Conservation (phyloP, 2,329 filamentous ascomycete species). For the Aspergillus sp. region DNA sequence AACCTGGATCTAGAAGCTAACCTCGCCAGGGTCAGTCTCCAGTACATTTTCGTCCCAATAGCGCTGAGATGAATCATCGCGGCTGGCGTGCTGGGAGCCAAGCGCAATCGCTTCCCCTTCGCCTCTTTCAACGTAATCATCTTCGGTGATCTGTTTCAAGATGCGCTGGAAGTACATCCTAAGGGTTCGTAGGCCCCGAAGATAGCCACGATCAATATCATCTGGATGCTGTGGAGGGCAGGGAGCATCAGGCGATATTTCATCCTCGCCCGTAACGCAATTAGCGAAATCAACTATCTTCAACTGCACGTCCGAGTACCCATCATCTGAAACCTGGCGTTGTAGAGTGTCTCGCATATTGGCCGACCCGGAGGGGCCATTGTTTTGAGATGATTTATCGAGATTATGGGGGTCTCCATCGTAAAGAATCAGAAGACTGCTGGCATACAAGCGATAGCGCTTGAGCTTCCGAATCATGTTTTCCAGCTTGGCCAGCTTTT, state of each 20-base stretch:
- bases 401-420: constrained; percentile 65
- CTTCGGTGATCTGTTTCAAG: constrained; percentile 68
- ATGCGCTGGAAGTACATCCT: constrained; percentile 85
- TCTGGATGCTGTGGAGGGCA: constrained; percentile 82
- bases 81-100: constrained; percentile 35
- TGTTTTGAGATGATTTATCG: constrained; percentile 23
- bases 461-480: constrained; percentile 76
- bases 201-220: constrained; percentile 83
- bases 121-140: constrained; percentile 48
- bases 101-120: constrained; percentile 46
- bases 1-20: constrained; percentile 40
- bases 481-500: constrained; percentile 81
- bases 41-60: constrained; percentile 47
- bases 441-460: constrained; percentile 93
- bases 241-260: constrained; percentile 55
- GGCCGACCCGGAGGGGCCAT: constrained; percentile 24
- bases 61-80: constrained; percentile 33
- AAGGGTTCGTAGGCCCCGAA: constrained; percentile 78
- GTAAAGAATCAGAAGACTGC: constrained; percentile 92
- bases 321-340: constrained; percentile 38
- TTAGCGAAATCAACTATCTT: constrained; percentile 99
- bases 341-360: constrained; percentile 36
- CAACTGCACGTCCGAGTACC: constrained; percentile 63
- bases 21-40: constrained; percentile 47
- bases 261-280: constrained; percentile 85